Evolutionary conservation across 2,329 filamentous ascomycete species (phyloP).

Genomic region (Sporothrix curviconia): DNA sequence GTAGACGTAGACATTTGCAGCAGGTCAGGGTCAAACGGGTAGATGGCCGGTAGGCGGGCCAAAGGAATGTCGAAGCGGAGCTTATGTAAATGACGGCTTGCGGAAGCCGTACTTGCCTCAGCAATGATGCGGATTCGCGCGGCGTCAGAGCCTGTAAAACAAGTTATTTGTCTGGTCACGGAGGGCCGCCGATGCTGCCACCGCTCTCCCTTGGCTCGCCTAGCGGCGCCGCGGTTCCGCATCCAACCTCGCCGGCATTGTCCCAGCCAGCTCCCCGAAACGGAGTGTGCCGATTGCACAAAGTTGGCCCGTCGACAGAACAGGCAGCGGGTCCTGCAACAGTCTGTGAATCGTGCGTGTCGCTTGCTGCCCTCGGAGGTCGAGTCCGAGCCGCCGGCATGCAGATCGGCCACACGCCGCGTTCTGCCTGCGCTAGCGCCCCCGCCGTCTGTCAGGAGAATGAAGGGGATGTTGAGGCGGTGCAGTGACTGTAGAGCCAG

Average conservation of each 20-base stretch:
- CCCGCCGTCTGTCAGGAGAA: constrained; percentile 95
- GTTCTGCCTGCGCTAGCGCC: constrained; percentile 70
- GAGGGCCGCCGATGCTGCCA: constrained; percentile 43
- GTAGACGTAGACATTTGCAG: constrained; percentile 59
- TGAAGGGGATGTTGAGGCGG: constrained; percentile 73
- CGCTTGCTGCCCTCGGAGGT: constrained; percentile 80
- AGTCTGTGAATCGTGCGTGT: constrained; percentile 27
- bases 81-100: constrained; percentile 78
- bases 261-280: constrained; percentile 63
- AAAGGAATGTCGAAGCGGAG: constrained; percentile 80
- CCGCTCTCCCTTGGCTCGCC: not conserved
- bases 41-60: constrained; percentile 65
- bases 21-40: constrained; percentile 75
- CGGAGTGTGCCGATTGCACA: constrained; percentile 86
- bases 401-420: constrained; percentile 66
- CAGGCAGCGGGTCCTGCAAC: constrained; percentile 43
- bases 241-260: constrained; percentile 14
- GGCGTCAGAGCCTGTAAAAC: constrained; percentile 65
- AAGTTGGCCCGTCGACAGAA: constrained; percentile 63
- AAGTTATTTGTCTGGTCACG: constrained; percentile 60
- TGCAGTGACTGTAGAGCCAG: constrained; percentile 69
- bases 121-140: constrained; percentile 66
- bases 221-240: not conserved
- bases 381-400: constrained; percentile 62
- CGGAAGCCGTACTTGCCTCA: constrained; percentile 70